Base-by-base conservation (phyloP, 495 filamentous ascomycete genomes). In the Aspergillus sclerotioniger region DNA sequence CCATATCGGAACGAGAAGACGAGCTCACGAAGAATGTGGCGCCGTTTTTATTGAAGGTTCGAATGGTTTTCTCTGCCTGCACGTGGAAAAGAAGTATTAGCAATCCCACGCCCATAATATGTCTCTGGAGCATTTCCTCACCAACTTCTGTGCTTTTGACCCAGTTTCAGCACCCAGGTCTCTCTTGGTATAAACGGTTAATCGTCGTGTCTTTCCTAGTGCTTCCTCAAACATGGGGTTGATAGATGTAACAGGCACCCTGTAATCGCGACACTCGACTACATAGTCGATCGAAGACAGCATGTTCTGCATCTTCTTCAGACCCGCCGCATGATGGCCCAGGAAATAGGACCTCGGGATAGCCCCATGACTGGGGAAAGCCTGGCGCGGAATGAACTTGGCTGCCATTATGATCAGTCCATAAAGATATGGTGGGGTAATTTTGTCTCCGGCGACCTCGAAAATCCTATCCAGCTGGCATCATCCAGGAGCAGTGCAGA, bases 301-400 rank as follows among this genome's bases (percentile, higher is more conserved):
- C 74, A 88, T 80, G 55, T 84, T 85, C 71, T 89, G 90, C 89
- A 99, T 98, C 68, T 88, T 87, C 17, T 76, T 76, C 19, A 98
- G 77, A n/a, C 89, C 94, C 35, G 88, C 79, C 45, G 82, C 80
- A 78, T 99, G 94, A 70, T 99, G 94, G 56, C 94, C 94, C n/a
- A 98, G 84, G 80, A 88, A 99, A 78, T 97, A 99, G 55, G 95
- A 94, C 21, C 90, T 84, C 13, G 90, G 88, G 56, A 98, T 85
- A 33, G 84, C 84, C 54, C 87, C 81, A 67, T 85, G 76, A 32
- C 76, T 68, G 3, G 87, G 86, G 71, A 94, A 98, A 8, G 75
- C 69, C 41, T 72, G 67, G 55, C 94, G 90, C 1, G 95, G 91
- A 16, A 87, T 62, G 71, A 98, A 98, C 43, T 72, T 67, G 49